phyloP scores from a whole-genome alignment of 352 stramenopile species.

The Peronospora farinosa region DNA sequence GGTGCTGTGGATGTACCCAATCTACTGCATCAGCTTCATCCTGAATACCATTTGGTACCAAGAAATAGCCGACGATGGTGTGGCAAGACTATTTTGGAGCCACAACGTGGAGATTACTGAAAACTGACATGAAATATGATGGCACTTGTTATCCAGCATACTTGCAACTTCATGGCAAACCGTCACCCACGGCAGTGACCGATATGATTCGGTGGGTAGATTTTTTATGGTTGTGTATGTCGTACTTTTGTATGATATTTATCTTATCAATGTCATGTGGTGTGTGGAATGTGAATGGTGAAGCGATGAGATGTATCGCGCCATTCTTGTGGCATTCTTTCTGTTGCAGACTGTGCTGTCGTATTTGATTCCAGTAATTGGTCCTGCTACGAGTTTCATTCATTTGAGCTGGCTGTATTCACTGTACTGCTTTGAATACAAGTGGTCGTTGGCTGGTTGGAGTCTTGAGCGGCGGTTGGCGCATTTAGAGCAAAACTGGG shows the following conservation, averaged over 20 bases:
- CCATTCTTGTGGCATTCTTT: slow-evolving; percentile 83
- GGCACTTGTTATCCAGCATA: slow-evolving; percentile 40
- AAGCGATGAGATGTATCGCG: slow-evolving; percentile 79
- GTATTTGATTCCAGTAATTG: slow-evolving; percentile 73
- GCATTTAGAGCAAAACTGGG: slow-evolving; percentile 83
- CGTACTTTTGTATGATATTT: neutral
- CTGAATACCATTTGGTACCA: slow-evolving; percentile 90
- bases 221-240: neutral
- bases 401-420: slow-evolving; percentile 85
- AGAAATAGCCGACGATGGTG: slow-evolving; percentile 85
- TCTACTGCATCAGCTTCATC: slow-evolving; percentile 90
- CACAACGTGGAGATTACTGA: neutral
- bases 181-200: slow-evolving; percentile 59
- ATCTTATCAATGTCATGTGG: slow-evolving; percentile 1
- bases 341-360: slow-evolving; percentile 78
- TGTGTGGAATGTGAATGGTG: neutral
- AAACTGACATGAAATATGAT: neutral
- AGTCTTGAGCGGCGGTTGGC: slow-evolving; percentile 72
- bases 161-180: slow-evolving; percentile 75
- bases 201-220: slow-evolving; percentile 79
- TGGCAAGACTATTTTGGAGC: neutral
- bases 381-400: slow-evolving; percentile 72
- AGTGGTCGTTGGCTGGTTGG: slow-evolving; percentile 84
- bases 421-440: slow-evolving; percentile 90
- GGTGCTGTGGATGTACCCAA: slow-evolving; percentile 87